These are phyloP conservation scores for Populus pruinosa DNA, from an alignment of 345 rosid genomes.

Conservation along the genomic window DNA sequence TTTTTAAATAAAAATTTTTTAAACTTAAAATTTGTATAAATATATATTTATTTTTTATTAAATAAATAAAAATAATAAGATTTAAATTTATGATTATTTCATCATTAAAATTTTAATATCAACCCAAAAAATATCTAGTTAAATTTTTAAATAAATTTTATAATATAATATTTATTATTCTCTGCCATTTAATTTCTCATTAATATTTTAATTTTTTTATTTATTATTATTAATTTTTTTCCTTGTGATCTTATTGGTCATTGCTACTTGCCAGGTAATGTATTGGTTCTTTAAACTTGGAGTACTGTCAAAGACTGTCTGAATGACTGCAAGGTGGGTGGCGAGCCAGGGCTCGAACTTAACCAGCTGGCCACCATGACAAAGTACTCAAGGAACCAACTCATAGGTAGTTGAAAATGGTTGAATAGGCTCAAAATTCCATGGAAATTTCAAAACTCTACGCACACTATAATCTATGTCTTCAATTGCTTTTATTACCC, in stretches of 20 bases:
- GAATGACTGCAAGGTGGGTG: neutral
- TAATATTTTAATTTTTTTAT: neutral
- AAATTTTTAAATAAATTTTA: too few relatives aligned
- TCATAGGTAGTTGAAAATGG: neutral
- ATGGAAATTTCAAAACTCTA: neutral
- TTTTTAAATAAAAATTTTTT: rapidly evolving
- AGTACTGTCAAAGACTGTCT: neutral
- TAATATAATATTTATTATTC: too few relatives aligned
- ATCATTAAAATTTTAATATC: too few relatives aligned
- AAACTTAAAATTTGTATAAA: rapidly evolving
- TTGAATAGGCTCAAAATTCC: neutral
- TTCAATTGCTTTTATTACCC: too few relatives aligned
- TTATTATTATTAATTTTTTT: too few relatives aligned
- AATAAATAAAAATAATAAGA: too few relatives aligned
- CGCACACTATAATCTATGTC: too few relatives aligned
- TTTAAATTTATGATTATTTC: rapidly evolving
- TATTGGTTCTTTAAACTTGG: neutral
- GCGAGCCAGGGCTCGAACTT: neutral
- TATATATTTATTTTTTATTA: too few relatives aligned
- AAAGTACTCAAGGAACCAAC: neutral
- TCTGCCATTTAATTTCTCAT: rapidly evolving
- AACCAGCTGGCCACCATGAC: conserved; percentile 4
- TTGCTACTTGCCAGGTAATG: too few relatives aligned
- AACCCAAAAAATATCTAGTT: rapidly evolving
- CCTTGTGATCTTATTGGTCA: too few relatives aligned